These are phyloP conservation scores for Gossypium raimondii DNA, from an alignment of 345 rosid species.

Conservation along the genomic window DNA sequence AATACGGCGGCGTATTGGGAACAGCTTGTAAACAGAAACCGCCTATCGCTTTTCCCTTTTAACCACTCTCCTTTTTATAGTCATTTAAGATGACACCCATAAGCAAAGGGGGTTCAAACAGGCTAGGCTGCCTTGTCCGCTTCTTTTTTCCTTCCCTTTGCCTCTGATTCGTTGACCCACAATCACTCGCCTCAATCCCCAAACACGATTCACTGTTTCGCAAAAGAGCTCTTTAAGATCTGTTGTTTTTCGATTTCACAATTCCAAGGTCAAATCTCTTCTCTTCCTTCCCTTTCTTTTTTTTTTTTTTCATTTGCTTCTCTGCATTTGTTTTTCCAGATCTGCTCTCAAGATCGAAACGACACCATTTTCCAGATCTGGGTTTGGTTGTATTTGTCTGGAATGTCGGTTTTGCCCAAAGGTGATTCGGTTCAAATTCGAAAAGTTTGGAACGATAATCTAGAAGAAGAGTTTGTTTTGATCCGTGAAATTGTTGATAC, in stretches of 20 bases:
- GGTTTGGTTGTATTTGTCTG: neutral
- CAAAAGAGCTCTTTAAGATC: too few relatives aligned
- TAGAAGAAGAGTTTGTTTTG: neutral
- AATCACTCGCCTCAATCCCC: too few relatives aligned
- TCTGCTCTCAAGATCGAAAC: neutral
- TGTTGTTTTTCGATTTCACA: neutral
- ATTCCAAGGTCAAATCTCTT: neutral
- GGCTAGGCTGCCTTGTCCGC: too few relatives aligned
- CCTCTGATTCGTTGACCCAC: too few relatives aligned
- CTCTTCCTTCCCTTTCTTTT: neutral
- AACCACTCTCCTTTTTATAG: too few relatives aligned
- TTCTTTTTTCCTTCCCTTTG: too few relatives aligned
- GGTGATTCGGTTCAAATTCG: neutral
- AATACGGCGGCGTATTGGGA: too few relatives aligned
- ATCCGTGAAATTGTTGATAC: slow-evolving; percentile 1
- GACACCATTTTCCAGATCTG: neutral
- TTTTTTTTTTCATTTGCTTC: neutral
- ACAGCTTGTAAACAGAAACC: too few relatives aligned
- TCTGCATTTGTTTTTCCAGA: neutral
- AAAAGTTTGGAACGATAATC: neutral
- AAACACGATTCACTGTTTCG: too few relatives aligned
- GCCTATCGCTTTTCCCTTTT: too few relatives aligned
- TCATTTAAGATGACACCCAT: too few relatives aligned
- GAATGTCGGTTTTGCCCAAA: neutral
- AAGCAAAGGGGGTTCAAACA: too few relatives aligned